Evolutionary conservation across 1,284 basidiomycete genomes (phyloP).

Genomic region (Golubevia pallescens): DNA sequence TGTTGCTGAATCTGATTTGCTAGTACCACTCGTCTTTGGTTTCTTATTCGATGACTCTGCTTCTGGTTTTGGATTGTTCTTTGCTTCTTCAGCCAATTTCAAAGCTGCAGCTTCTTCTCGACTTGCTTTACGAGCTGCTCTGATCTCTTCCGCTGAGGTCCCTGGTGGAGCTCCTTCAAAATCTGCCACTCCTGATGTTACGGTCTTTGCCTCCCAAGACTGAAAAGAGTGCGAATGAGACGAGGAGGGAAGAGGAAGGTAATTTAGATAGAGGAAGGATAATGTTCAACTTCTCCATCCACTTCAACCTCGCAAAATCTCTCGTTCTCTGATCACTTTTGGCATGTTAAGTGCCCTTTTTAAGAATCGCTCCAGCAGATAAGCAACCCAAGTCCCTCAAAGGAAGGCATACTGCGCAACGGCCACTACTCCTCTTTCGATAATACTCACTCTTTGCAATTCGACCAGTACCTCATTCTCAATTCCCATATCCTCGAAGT

Average conservation of each 20-base stretch:
- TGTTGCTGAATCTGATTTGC: too few relatives aligned
- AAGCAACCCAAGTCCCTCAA: too few relatives aligned
- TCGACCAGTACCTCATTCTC: slow-evolving; percentile 87
- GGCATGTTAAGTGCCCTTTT: too few relatives aligned
- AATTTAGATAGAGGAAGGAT: too few relatives aligned
- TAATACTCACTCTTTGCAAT: slow-evolving; percentile 80
- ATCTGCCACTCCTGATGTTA: background rate
- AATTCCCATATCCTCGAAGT: slow-evolving; percentile 97
- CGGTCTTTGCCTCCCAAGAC: background rate
- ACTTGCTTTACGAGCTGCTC: background rate
- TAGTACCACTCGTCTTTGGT: background rate
- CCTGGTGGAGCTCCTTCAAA: background rate
- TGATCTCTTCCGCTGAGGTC: background rate
- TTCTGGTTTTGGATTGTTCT: background rate
- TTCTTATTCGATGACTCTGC: background rate
- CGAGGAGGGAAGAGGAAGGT: too few relatives aligned
- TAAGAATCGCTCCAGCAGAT: too few relatives aligned
- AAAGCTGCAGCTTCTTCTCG: background rate
- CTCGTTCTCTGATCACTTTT: too few relatives aligned
- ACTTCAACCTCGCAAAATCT: too few relatives aligned
- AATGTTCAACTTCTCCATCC: too few relatives aligned
- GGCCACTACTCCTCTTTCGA: too few relatives aligned
- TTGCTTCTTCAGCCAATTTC: background rate
- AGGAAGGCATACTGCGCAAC: too few relatives aligned
- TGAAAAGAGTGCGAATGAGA: background rate